These are phyloP conservation scores for Lachnellula cervina DNA, from an alignment of 2,329 filamentous ascomycete genomes.

Conservation along the genomic window DNA sequence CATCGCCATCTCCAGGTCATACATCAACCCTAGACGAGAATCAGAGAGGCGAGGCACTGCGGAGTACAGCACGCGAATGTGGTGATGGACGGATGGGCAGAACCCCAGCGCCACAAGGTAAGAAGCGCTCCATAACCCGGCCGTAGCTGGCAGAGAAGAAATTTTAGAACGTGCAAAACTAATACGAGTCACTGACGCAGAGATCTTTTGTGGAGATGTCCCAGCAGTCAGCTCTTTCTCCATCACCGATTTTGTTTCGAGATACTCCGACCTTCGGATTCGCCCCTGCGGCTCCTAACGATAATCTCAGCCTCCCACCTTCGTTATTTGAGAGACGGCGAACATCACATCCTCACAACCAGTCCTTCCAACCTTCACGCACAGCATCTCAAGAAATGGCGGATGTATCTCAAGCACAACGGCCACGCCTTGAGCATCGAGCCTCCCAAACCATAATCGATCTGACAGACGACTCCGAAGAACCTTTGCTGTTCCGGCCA, in stretches of 20 bases:
- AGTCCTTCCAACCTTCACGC: constrained; percentile 7
- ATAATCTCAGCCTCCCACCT: constrained; percentile 4
- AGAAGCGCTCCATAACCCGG: not conserved
- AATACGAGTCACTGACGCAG: constrained; percentile 16
- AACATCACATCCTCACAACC: constrained; percentile 27
- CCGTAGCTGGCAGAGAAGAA: not conserved
- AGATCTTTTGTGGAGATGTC: constrained; percentile 29
- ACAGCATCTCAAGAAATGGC: constrained; percentile 22
- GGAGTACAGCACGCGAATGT: constrained; percentile 1
- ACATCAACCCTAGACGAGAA: not conserved
- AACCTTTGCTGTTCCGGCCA: constrained; percentile 1
- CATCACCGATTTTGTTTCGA: constrained; percentile 23
- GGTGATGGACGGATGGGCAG: constrained; percentile 20
- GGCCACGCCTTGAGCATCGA: constrained; percentile 22
- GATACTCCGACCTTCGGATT: constrained; percentile 14
- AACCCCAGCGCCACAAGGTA: constrained; percentile 25
- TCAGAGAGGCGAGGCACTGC: not conserved
- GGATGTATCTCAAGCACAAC: constrained; percentile 14
- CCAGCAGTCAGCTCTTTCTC: constrained; percentile 24
- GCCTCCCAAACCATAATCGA: constrained; percentile 30
- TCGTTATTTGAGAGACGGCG: constrained; percentile 18
- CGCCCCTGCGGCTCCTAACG: constrained; percentile 7
- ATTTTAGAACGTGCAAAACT: constrained; percentile 4
- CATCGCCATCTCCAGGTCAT: not conserved
- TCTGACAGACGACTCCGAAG: constrained; percentile 30